phyloP scores from a whole-genome alignment of 2,329 filamentous ascomycete genomes.

The Drechslera avenae region DNA sequence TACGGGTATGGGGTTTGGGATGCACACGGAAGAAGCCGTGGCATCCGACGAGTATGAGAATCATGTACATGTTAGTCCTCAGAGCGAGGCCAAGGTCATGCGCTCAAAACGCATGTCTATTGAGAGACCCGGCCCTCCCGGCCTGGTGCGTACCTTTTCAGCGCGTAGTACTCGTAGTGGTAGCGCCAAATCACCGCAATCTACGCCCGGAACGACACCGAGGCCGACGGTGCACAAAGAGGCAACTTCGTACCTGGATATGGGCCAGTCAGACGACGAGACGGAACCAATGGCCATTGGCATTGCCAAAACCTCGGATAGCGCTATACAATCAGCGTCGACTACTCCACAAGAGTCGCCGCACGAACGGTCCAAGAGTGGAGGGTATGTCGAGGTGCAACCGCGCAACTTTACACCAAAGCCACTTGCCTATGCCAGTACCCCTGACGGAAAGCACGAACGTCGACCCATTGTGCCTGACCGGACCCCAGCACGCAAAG shows the following conservation, averaged over 20 bases:
- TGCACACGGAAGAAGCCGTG: constrained; percentile 26
- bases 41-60: constrained; percentile 27
- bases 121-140: constrained; percentile 39
- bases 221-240: constrained; percentile 20
- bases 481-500: constrained; percentile 27
- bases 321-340: constrained; percentile 39
- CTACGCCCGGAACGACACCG: constrained; percentile 28
- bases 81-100: constrained; percentile 38
- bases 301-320: constrained; percentile 51
- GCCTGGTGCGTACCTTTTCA: constrained; percentile 44
- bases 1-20: constrained; percentile 38
- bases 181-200: constrained; percentile 27
- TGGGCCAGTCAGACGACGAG: constrained; percentile 36
- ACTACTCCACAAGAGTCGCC: constrained; percentile 30
- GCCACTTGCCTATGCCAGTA: constrained; percentile 27
- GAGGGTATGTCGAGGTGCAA: constrained; percentile 36
- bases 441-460: constrained; percentile 26
- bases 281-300: constrained; percentile 45
- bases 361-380: constrained; percentile 24
- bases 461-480: constrained; percentile 21
- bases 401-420: constrained; percentile 33
- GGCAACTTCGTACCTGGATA: constrained; percentile 37
- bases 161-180: constrained; percentile 41
- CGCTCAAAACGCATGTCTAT: constrained; percentile 46
- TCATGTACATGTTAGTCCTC: constrained; percentile 26